Evolutionary conservation across 495 filamentous ascomycete species (phyloP), one percentile per base, ranked within the genome.

Genomic region (Aspergillus indologenus): DNA sequence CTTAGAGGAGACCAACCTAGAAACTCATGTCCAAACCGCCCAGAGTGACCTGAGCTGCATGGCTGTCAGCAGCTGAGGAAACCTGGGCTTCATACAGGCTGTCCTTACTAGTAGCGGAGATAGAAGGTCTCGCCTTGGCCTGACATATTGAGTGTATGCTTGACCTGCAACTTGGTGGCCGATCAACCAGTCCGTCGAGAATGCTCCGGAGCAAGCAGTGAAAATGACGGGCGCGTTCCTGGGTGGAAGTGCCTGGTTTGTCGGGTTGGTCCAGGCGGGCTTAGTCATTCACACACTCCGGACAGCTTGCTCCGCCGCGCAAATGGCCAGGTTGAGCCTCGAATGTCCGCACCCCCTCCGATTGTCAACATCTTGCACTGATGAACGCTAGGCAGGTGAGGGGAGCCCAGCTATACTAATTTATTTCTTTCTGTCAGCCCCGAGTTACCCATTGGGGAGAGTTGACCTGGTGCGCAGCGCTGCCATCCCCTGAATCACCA

Each of bases 21-120:
- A 71, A 98, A 99, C 74, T 98, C 95, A 80, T 99, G 95, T 57
- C 95, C 95, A 75, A 96, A 96, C 65, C 95, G 90, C 71, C 95
- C 95, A 71, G 90, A 92, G 72, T 99, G 95, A 70, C 95, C 95
- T 65, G 94, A 97, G 81, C 92, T 96, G 71, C 68, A 61, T 63
- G 48, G 58, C 53, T 66, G 74, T 84, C 75, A 85, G 81, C 75
- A 71, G 73, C 70, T 68, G 71, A 71, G 69, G 64, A 72, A 68
- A 73, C 62, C 71, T 73, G 73, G 76, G 76, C 72, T 62, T 40
- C 57, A 61, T 29, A 61, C 65, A 60, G 53, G 64, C 63, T 53
- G 70, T 61, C 56, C 74, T 74, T 88, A 96, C 92, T 98, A 98
- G 81, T 99, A 99, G 65, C 94, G 87, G 54, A 99, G 75, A 70